Percentiles rank a stretch among this genome's conserved stretches.
Conservation (phyloP, 495 filamentous ascomycete genomes). For the Podospora sp. region DNA sequence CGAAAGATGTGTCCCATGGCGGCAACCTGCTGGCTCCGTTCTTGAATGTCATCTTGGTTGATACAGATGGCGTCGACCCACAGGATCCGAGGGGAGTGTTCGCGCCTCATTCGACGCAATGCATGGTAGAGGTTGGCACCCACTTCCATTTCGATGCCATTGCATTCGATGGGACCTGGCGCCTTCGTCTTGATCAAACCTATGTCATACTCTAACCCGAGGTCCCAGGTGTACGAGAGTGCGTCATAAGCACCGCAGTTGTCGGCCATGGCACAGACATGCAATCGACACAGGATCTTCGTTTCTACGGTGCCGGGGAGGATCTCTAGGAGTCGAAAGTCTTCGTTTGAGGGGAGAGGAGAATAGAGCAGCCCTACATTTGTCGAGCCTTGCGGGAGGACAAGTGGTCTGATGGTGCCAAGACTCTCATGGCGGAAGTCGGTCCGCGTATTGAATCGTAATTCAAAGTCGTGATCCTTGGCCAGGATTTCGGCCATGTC, state of each 20-base stretch:
- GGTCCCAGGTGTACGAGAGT: slow-evolving; percentile 8
- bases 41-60: slow-evolving; percentile 24
- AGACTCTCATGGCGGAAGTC: no score
- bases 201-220: not conserved
- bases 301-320: not conserved
- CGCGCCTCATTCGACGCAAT: not conserved
- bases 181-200: not conserved
- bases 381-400: no score
- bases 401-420: no score
- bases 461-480: no score
- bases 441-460: no score
- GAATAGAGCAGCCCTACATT: no score
- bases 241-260: slow-evolving; percentile 7
- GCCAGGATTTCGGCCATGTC: no score
- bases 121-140: slow-evolving; percentile 4
- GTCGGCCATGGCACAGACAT: not conserved
- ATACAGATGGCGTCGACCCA: slow-evolving; percentile 35
- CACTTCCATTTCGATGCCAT: slow-evolving; percentile 2
- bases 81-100: not conserved
- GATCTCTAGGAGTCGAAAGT: slow-evolving; percentile 2
- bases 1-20: slow-evolving; percentile 32
- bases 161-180: not conserved
- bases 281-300: not conserved
- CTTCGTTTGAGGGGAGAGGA: not conserved
- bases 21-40: slow-evolving; percentile 30